Evolutionary conservation across 2,329 filamentous ascomycete genomes (phyloP).

Genomic region (Parafenestella ontariensis): DNA sequence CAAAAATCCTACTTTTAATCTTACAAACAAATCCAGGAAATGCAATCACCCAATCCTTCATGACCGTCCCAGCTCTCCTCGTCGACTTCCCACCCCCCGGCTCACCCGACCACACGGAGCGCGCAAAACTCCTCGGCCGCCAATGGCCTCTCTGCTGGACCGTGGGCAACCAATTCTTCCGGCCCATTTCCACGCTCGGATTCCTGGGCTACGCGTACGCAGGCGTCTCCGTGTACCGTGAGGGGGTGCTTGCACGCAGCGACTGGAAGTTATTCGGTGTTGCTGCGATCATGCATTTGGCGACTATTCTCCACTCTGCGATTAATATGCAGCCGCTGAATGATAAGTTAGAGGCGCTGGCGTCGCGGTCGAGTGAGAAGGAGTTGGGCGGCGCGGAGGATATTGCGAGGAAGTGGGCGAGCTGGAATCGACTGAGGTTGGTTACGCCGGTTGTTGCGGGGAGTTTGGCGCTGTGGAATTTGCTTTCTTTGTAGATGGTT

Average conservation of each 20-base stretch:
- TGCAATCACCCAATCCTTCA: slow-evolving; percentile 61
- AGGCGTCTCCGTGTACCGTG: slow-evolving; percentile 46
- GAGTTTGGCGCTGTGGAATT: slow-evolving; percentile 41
- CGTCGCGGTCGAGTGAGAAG: slow-evolving; percentile 38
- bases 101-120: slow-evolving; percentile 50
- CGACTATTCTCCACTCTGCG: slow-evolving; percentile 58
- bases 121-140: slow-evolving; percentile 55
- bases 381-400: slow-evolving; percentile 41
- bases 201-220: slow-evolving; percentile 58
- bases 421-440: slow-evolving; percentile 45
- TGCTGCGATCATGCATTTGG: slow-evolving; percentile 54
- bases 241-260: slow-evolving; percentile 39
- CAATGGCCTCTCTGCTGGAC: slow-evolving; percentile 61
- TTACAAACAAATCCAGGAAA: slow-evolving; percentile 50
- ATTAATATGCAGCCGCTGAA: slow-evolving; percentile 62
- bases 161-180: slow-evolving; percentile 60
- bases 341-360: slow-evolving; percentile 55
- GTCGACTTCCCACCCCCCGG: slow-evolving; percentile 55
- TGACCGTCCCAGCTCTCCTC: slow-evolving; percentile 59
- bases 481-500: slow-evolving; percentile 24
- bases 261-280: slow-evolving; percentile 57
- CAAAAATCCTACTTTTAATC: neutral
- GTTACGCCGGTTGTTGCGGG: slow-evolving; percentile 46
- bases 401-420: slow-evolving; percentile 46
- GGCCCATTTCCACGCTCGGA: slow-evolving; percentile 59